Evolutionary conservation across 2,329 filamentous ascomycete genomes (phyloP).

Genomic region (Exophiala viscosa): DNA sequence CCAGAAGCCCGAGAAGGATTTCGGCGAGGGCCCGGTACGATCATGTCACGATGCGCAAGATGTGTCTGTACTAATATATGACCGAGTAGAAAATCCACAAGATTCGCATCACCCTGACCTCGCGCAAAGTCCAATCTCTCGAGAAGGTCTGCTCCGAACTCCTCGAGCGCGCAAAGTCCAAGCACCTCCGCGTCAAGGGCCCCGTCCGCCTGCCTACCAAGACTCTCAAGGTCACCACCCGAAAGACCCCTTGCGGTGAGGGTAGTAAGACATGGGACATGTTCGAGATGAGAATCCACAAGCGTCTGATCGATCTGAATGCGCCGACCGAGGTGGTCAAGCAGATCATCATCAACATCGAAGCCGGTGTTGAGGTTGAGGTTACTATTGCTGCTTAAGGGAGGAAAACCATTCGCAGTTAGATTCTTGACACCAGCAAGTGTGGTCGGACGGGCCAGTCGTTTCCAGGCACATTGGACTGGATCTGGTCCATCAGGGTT

Average conservation of each 20-base stretch:
- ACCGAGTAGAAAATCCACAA: conserved; percentile 77
- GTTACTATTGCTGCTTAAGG: conserved; percentile 52
- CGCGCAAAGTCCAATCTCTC: conserved; percentile 88
- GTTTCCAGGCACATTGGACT: too few relatives aligned
- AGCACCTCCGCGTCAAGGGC: conserved; percentile 98
- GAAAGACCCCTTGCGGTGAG: conserved; percentile 99
- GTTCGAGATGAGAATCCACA: conserved; percentile 99
- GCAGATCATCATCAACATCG: conserved; percentile 54
- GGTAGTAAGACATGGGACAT: conserved; percentile 99
- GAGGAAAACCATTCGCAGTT: conserved; percentile 17
- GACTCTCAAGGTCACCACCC: conserved; percentile 90
- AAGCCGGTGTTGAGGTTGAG: conserved; percentile 53
- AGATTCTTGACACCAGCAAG: conserved; percentile 2
- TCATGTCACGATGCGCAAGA: conserved; percentile 1
- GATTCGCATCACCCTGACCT: conserved; percentile 97
- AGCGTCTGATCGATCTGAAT: conserved; percentile 95
- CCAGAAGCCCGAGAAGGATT: conserved; percentile 93
- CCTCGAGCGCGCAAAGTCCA: conserved; percentile 96
- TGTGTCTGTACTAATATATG: background rate
- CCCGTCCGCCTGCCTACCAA: conserved; percentile 97
- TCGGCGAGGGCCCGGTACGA: conserved; percentile 76
- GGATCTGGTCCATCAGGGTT: too few relatives aligned
- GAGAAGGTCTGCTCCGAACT: conserved; percentile 99
- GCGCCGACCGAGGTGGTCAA: conserved; percentile 80
- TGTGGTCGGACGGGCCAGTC: too few relatives aligned